Percentiles rank a stretch among this genome's conserved stretches.
These are phyloP conservation scores for Collybia sordida DNA, from an alignment of 768 basidiomycete genomes.

Conservation along the genomic window DNA sequence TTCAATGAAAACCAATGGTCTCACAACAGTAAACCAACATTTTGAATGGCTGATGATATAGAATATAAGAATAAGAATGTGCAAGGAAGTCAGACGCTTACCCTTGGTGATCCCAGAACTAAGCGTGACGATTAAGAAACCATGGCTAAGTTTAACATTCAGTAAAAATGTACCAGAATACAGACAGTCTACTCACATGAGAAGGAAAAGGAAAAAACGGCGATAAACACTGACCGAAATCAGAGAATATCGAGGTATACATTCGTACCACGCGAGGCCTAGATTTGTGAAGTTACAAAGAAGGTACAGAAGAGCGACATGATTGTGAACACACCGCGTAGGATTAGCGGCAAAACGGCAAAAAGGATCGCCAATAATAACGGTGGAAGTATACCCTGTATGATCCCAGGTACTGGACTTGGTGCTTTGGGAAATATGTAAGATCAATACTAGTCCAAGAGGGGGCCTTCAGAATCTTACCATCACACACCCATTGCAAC, in stretches of 20 bases:
- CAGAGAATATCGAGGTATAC: conserved; percentile 64
- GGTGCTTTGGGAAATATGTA: conserved; percentile 24
- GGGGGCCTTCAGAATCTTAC: conserved; percentile 13
- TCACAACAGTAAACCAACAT: too few relatives aligned
- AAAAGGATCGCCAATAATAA: conserved; percentile 62
- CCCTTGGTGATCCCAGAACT: conserved; percentile 54
- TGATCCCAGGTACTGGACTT: conserved; percentile 44
- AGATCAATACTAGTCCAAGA: not conserved
- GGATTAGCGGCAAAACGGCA: conserved; percentile 55
- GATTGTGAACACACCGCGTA: conserved; percentile 42
- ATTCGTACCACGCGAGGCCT: conserved; percentile 67
- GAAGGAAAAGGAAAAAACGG: conserved; percentile 67
- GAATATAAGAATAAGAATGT: not conserved
- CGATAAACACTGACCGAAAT: conserved; percentile 73
- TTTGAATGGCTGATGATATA: not conserved
- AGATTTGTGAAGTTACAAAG: conserved; percentile 4
- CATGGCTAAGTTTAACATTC: conserved; percentile 40
- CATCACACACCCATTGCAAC: conserved; percentile 57
- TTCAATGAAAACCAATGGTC: not conserved
- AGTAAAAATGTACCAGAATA: not conserved
- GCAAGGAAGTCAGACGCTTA: conserved; percentile 9
- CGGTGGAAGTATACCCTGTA: conserved; percentile 69
- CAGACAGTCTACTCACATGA: conserved; percentile 37
- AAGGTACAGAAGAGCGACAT: not conserved
- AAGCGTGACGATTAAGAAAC: conserved; percentile 71